Evolutionary conservation across 2,329 filamentous ascomycete genomes (phyloP), one percentile per base, ranked within the genome.

Genomic region (Fusarium virguliforme): DNA sequence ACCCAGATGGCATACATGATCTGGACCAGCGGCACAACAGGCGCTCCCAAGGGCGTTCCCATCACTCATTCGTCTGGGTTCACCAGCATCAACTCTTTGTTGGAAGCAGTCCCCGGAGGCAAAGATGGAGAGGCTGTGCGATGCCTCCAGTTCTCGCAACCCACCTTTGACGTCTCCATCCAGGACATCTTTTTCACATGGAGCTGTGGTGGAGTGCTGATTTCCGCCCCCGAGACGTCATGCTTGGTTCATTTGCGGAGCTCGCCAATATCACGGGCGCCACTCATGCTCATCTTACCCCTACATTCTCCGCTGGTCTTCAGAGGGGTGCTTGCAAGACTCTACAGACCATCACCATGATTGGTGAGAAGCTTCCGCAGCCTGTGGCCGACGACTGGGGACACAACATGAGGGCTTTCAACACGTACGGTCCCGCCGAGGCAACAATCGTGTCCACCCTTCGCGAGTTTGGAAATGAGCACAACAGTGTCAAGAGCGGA

Each of bases 181-280:
- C 90, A 90, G 71, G 90, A 91, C 69, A 88, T 91, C 10, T 90
- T 91, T 75, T 90, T 89, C 73, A 82, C 89, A 2, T 90, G 88
- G 85, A 82, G 85, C 63, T 81, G 81, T n/a, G 89, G 89, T 7
- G 89, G 90, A 78, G 85, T 84, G 32, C 78, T 91, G n/a, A 89
- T 88, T 74, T 85, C 87, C 26, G 86, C 86, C 0, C 82, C 1
- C 87, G 88, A 63, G 87, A 89, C 60, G 80, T 87, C 15, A 78
- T 91, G 4, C 87, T 89, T 62, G 81, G 82, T 48, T 84, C 89
- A 65, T 82, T 90, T 15, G 86, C 88, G 70, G 76, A 79, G 18
- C 82, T 85, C 22, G 87, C 90, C 60, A 82, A 85, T 24, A 68
- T 74, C 1, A 77, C 89, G 30, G 73, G 79, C 1, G 80, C 88